Base-by-base conservation (phyloP, 2,329 filamentous ascomycete species). In the Colletotrichum spinosum region DNA sequence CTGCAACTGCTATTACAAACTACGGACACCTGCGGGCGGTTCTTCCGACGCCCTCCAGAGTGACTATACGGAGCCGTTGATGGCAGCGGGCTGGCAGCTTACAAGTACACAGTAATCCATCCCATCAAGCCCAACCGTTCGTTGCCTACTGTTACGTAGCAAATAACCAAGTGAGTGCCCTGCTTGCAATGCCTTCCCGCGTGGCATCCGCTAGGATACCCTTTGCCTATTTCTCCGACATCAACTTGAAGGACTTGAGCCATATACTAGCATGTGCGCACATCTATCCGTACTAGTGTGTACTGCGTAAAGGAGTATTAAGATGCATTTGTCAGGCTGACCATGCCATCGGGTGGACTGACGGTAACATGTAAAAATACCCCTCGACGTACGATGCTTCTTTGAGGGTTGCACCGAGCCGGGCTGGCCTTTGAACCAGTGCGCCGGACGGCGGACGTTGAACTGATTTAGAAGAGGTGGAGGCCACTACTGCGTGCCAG, bases 401-500 rank as follows among this genome's bases (percentile, higher is more conserved):
- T 50, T 9, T 55, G 62, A 61, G 46, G 62, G 51, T 61, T 52
- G 57, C 52, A 53, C 57, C 57, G 46, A 52, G 12, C 57, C 51
- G 46, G 38, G 25, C 39, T 62, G 57, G 51, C 52, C 33, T 33
- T 45, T 45, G 45, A 48, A 51, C 61, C 38, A 65, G 44, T 46
- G 57, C 34, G 45, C 57, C 61, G 56, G 51, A 45, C 56, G 61
- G 51, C 58, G 52, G 62, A 65, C 58, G 52, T 65, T 55, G 58
- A 61, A 65, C 57, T 65, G 46, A 37, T 52, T 65, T 60, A 49
- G 61, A 65, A 46, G 25, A 49, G 59, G 62, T 65, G 62, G 62
- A 56, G 57, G 48, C 62, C 51, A 56, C 62, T 62, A 65, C 51
- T 25, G 25, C 25, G 25, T 25, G 5, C 25, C 25, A 44, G 34